These are phyloP conservation scores for Blumeriella jaapii DNA, from an alignment of 2,329 filamentous ascomycete species.

Conservation along the genomic window DNA sequence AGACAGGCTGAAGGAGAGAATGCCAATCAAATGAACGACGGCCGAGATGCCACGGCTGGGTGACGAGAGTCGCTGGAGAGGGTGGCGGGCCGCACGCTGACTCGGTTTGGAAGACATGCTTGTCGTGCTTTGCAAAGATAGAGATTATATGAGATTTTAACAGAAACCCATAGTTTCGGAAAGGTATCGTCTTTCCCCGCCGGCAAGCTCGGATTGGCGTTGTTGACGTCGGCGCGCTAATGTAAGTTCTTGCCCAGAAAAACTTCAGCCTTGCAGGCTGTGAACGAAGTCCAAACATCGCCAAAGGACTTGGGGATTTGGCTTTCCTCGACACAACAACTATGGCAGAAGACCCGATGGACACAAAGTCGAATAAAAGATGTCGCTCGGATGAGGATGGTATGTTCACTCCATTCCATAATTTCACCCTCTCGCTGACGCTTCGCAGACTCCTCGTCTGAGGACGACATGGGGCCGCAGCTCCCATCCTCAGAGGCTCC, in stretches of 20 bases:
- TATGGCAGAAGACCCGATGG: constrained; percentile 28
- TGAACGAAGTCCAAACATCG: background rate
- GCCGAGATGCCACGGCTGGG: constrained; percentile 54
- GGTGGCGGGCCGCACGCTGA: constrained; percentile 38
- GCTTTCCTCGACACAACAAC: background rate
- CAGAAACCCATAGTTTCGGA: too few species aligned
- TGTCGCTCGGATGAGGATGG: constrained; percentile 38
- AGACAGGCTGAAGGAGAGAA: constrained; percentile 40
- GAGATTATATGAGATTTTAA: too few species aligned
- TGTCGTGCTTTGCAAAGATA: background rate
- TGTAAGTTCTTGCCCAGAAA: background rate
- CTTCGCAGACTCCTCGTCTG: constrained; percentile 47
- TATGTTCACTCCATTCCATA: constrained; percentile 14
- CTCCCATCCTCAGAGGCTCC: constrained; percentile 67
- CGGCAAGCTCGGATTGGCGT: background rate
- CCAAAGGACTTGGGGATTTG: background rate
- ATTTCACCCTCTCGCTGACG: constrained; percentile 8
- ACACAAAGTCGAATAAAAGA: constrained; percentile 37
- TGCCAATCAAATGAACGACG: constrained; percentile 44
- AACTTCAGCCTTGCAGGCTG: constrained; percentile 1
- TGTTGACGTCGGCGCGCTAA: background rate
- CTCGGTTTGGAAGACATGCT: constrained; percentile 14
- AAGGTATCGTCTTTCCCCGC: too few species aligned
- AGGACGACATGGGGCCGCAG: constrained; percentile 88
- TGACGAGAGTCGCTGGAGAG: constrained; percentile 52